Conservation (phyloP, 164 flowering plant species). For the Houttuynia cordata region DNA sequence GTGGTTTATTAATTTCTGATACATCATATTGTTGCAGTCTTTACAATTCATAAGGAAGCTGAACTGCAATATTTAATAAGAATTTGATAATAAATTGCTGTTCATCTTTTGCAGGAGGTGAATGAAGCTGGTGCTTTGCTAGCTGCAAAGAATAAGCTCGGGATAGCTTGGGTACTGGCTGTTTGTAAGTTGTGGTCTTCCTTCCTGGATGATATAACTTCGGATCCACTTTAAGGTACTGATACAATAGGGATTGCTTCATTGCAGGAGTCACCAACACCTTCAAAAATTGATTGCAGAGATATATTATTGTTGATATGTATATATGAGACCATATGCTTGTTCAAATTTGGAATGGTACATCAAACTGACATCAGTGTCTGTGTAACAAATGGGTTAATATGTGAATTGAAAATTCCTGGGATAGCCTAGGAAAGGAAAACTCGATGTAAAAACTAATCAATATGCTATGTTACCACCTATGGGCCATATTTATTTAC, state of each 20-base stretch:
- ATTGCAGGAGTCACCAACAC: constrained; percentile 84
- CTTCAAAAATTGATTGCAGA: constrained; percentile 61
- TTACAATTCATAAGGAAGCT: background rate
- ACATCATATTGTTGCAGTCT: no score
- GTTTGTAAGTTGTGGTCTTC: constrained; percentile 47
- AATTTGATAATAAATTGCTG: constrained; percentile 1
- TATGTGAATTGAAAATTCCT: no score
- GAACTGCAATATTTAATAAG: background rate
- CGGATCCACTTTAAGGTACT: background rate
- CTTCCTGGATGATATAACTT: background rate
- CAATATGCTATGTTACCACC: no score
- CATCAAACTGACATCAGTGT: no score
- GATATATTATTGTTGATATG: no score
- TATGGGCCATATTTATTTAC: no score
- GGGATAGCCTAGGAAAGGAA: no score
- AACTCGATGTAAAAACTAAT: no score
- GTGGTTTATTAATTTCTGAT: no score
- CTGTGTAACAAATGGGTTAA: no score
- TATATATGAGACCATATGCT: no score
- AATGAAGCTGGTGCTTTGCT: constrained; percentile 98
- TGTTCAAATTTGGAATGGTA: no score
- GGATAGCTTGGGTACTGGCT: constrained; percentile 75
- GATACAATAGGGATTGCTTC: background rate
- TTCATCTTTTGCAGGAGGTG: constrained; percentile 51
- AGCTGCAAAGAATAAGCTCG: constrained; percentile 84